Evolutionary conservation across 225 moss, liverwort and hornwort species (phyloP).

Genomic region (Pseudisothecium myosuroides): DNA sequence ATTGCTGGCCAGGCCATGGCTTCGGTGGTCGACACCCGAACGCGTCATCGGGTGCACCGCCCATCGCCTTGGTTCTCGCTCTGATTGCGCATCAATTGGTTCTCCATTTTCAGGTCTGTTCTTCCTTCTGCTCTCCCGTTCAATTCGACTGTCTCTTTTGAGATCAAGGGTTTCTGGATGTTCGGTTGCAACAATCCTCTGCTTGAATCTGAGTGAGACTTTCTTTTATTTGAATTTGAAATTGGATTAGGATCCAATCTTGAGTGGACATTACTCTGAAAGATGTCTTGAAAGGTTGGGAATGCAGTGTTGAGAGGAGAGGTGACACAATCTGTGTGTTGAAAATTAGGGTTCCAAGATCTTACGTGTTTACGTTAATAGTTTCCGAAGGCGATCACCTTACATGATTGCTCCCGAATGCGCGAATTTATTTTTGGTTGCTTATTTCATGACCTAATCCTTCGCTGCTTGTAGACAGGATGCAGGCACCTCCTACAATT

Average conservation of each 20-base stretch:
- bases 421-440: not conserved
- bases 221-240: not conserved
- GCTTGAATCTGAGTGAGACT: not conserved
- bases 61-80: not conserved
- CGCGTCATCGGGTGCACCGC: not conserved
- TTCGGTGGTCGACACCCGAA: not conserved
- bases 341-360: not conserved
- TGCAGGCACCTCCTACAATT: not conserved
- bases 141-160: not conserved
- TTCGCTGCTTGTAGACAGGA: constrained; percentile 12
- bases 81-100: not conserved
- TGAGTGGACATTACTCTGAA: not conserved
- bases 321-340: not conserved
- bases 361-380: not conserved
- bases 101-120: not conserved
- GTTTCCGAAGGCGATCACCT: not conserved
- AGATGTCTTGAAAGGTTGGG: not conserved
- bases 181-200: not conserved
- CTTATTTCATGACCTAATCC: not conserved
- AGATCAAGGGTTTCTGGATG: not conserved
- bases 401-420: not conserved
- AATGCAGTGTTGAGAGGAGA: not conserved
- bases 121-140: not conserved
- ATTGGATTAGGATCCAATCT: not conserved
- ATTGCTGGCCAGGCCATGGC: constrained; percentile 19